Evolutionary conservation across 768 basidiomycete genomes (phyloP).

Genomic region (Aureoboletus auriporus): DNA sequence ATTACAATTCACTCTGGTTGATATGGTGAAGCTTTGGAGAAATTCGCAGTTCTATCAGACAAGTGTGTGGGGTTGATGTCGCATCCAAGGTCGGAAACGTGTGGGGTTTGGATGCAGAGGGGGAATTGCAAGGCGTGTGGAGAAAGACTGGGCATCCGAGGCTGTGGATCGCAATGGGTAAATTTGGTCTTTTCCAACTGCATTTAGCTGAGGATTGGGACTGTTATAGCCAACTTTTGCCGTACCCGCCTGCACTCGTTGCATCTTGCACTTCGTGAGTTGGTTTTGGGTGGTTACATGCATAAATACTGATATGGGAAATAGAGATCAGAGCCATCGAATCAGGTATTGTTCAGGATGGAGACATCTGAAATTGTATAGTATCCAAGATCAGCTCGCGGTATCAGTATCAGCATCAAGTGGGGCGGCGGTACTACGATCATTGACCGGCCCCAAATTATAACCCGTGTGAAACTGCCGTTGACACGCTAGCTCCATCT

Average conservation of each 20-base stretch:
- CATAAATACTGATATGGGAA: slow-evolving; percentile 1
- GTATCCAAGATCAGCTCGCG: too few species aligned
- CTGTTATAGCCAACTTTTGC: slow-evolving; percentile 15
- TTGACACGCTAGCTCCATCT: too few species aligned
- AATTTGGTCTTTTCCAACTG: background rate
- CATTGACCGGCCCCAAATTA: too few species aligned
- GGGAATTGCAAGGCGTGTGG: slow-evolving; percentile 48
- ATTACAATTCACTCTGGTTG: background rate
- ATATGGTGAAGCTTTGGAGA: slow-evolving; percentile 40
- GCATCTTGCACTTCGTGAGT: slow-evolving; percentile 29
- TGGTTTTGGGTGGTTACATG: background rate
- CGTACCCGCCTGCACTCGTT: slow-evolving; percentile 26
- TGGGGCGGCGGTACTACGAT: too few species aligned
- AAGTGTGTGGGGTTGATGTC: slow-evolving; percentile 46
- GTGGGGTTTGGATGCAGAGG: slow-evolving; percentile 65
- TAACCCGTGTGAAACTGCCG: too few species aligned
- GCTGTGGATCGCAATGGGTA: slow-evolving; percentile 27
- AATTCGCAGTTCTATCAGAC: slow-evolving; percentile 34
- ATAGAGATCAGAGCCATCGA: slow-evolving; percentile 31
- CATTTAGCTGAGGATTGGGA: background rate
- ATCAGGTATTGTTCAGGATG: slow-evolving; percentile 18
- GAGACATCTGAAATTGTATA: slow-evolving; percentile 4
- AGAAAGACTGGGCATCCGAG: slow-evolving; percentile 34
- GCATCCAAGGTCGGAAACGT: slow-evolving; percentile 45
- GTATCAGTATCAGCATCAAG: background rate